Percentiles rank a stretch among this genome's conserved stretches.
Conservation (phyloP, 1,284 basidiomycete genomes). For the Ceraceosorus guamensis region DNA sequence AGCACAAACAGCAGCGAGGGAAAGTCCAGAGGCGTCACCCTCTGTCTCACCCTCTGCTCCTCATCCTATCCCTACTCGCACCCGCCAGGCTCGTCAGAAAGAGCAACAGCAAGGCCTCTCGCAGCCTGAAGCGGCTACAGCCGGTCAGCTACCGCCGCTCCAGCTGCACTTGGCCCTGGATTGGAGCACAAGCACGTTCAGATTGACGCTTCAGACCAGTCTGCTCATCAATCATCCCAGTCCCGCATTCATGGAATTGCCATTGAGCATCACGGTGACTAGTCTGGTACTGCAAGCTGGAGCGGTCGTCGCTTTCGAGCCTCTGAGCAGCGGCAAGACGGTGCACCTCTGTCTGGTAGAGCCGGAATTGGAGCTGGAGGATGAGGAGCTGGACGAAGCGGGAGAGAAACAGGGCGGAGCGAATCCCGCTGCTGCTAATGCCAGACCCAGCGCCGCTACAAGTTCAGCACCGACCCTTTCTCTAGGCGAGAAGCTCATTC, state of each 20-base stretch:
- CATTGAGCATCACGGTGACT: conserved; percentile 81
- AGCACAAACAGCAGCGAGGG: no score
- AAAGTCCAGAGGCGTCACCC: no score
- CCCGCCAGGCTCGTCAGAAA: no score
- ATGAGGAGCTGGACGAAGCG: conserved; percentile 2
- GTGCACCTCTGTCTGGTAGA: conserved; percentile 83
- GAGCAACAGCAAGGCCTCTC: no score
- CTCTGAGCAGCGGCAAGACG: conserved; percentile 50
- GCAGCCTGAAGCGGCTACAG: no score
- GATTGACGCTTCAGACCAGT: conserved; percentile 72
- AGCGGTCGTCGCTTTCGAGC: conserved; percentile 83
- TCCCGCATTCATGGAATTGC: conserved; percentile 87
- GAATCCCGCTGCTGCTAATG: neutral
- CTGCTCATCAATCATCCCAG: conserved; percentile 93
- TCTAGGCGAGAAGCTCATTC: conserved; percentile 71
- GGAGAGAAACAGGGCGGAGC: neutral
- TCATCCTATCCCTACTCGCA: no score
- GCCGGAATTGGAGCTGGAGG: conserved; percentile 1
- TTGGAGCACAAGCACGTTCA: conserved; percentile 36
- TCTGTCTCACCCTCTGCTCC: no score
- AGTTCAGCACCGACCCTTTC: conserved; percentile 2
- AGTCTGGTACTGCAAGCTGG: conserved; percentile 80
- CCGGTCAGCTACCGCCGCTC: conserved; percentile 19
- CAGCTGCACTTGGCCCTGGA: conserved; percentile 34
- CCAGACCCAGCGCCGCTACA: neutral